Percentiles rank a stretch among this genome's conserved stretches.
Conservation (phyloP, 192 early-diverging fungal genomes). For the Dispira simplex region DNA sequence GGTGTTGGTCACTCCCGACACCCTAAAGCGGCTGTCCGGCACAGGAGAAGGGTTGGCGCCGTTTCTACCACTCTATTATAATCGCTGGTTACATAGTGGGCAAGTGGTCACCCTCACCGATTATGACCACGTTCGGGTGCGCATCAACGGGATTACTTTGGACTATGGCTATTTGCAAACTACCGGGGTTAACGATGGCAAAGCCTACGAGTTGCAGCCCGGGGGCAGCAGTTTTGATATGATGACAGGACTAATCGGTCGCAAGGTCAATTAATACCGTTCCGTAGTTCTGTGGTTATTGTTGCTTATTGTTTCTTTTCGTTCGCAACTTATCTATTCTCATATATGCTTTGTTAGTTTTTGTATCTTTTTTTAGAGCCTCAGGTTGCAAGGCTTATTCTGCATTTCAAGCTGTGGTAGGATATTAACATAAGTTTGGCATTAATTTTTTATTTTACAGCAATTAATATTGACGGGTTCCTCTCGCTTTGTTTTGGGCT, state of each 20-base stretch:
- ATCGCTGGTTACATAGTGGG: constrained; percentile 72
- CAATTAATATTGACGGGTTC: no score
- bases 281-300: no score
- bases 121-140: constrained; percentile 34
- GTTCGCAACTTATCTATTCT: no score
- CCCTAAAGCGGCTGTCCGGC: background rate
- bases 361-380: no score
- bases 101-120: constrained; percentile 34
- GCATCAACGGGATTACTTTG: constrained; percentile 61
- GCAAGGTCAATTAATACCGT: constrained; percentile 19
- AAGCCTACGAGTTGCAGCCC: constrained; percentile 62
- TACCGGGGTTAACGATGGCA: constrained; percentile 33
- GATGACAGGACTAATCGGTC: constrained; percentile 74
- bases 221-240: constrained; percentile 98
- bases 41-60: constrained; percentile 40
- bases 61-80: constrained; percentile 65
- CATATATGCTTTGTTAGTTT: no score
- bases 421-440: no score
- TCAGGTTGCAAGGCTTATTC: no score
- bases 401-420: no score
- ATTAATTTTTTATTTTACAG: no score
- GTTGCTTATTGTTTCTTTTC: no score
- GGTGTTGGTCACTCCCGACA: background rate
- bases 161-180: constrained; percentile 61
- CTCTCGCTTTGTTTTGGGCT: no score